Evolutionary conservation across 495 filamentous ascomycete genomes (phyloP).

Genomic region (Aspergillus conjunctus): DNA sequence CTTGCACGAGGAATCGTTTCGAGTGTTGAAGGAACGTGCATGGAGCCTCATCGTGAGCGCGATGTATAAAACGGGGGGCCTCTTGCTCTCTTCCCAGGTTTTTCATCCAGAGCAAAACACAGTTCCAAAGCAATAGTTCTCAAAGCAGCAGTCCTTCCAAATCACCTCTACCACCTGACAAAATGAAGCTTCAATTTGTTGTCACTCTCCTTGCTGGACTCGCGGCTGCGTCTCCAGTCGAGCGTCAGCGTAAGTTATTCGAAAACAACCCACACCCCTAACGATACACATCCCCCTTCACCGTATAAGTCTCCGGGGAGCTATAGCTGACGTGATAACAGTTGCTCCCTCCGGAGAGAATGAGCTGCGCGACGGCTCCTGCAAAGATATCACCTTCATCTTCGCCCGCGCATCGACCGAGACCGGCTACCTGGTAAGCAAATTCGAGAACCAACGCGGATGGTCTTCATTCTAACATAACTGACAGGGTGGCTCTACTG

Average conservation of each 20-base stretch:
- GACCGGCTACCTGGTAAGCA: slow-evolving; percentile 52
- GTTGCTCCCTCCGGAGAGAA: slow-evolving; percentile 23
- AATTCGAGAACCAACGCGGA: neutral
- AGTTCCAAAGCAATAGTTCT: too few relatives aligned
- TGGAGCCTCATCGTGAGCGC: neutral
- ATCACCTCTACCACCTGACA: neutral
- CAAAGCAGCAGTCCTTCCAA: neutral
- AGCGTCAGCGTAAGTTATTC: slow-evolving; percentile 12
- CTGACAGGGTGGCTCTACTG: slow-evolving; percentile 41
- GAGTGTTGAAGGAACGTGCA: neutral
- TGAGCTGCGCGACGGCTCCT: slow-evolving; percentile 46
- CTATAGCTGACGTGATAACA: neutral
- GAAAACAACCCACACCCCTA: neutral
- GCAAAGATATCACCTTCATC: slow-evolving; percentile 53
- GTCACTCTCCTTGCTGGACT: slow-evolving; percentile 10
- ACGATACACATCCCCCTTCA: neutral
- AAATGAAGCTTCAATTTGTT: slow-evolving; percentile 16
- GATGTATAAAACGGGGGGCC: slow-evolving; percentile 4
- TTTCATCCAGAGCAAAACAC: neutral
- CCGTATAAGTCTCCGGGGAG: neutral
- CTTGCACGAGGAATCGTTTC: neutral
- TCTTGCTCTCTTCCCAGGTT: neutral
- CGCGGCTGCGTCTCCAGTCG: slow-evolving; percentile 8
- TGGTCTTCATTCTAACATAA: neutral
- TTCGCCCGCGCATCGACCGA: slow-evolving; percentile 56